A percentile compares a stretch with the other conserved stretches of the same genome.
Conservation (phyloP, 371 early-diverging fungal species). For the Lichtheimia corymbifera region DNA sequence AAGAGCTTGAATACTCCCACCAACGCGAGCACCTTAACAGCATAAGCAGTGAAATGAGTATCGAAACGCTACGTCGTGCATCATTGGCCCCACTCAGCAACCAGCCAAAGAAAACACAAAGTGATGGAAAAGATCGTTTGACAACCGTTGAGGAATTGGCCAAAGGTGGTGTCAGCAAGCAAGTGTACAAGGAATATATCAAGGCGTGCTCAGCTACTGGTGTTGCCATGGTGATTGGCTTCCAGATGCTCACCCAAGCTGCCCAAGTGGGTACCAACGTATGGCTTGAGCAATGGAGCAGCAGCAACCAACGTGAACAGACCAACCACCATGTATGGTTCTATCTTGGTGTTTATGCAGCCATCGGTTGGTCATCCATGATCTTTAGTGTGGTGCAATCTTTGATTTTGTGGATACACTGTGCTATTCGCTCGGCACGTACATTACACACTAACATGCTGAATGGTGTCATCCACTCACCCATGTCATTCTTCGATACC, state of each 20-base stretch:
- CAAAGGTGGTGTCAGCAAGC: constrained; percentile 75
- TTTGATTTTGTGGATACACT: constrained; percentile 78
- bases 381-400: constrained; percentile 71
- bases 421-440: constrained; percentile 77
- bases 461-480: constrained; percentile 61
- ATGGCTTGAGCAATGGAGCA: constrained; percentile 76
- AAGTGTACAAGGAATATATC: constrained; percentile 77
- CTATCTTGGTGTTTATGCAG: constrained; percentile 81
- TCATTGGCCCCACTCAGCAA: constrained; percentile 50
- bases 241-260: constrained; percentile 60
- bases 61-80: constrained; percentile 55
- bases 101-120: constrained; percentile 16
- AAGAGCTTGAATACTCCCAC: constrained; percentile 23
- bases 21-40: constrained; percentile 44
- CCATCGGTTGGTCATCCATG: constrained; percentile 70
- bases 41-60: constrained; percentile 36
- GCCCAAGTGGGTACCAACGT: constrained; percentile 59
- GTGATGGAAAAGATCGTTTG: constrained; percentile 44
- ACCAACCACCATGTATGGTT: constrained; percentile 43
- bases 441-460: constrained; percentile 65
- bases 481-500: constrained; percentile 87
- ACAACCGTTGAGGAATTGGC: constrained; percentile 78
- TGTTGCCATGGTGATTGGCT: constrained; percentile 56
- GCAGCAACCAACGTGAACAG: constrained; percentile 41
- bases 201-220: constrained; percentile 67